Conservation (phyloP, 192 early-diverging fungal genomes). For the Coemansia sp. region DNA sequence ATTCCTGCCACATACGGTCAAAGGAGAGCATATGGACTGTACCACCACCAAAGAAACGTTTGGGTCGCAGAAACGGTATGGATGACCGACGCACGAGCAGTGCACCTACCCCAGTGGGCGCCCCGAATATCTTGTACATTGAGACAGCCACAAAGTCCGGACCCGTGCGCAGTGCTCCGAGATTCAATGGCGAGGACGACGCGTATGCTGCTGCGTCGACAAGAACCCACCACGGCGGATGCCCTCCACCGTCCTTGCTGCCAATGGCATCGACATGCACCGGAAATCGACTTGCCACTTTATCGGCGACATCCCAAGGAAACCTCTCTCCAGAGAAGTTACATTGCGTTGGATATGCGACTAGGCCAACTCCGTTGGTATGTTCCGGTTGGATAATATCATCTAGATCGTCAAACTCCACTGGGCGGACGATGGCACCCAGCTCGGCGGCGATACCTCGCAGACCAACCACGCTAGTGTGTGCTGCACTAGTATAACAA, state of each 20-base stretch:
- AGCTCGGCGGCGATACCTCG: constrained; percentile 57
- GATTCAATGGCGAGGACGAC: constrained; percentile 64
- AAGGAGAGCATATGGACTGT: constrained; percentile 66
- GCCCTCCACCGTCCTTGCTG: neutral
- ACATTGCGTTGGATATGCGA: constrained; percentile 85
- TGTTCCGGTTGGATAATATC: constrained; percentile 16
- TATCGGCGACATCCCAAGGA: constrained; percentile 62
- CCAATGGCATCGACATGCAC: constrained; percentile 3
- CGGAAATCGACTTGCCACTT: constrained; percentile 42
- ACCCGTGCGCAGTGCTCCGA: constrained; percentile 49
- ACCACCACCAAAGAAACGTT: constrained; percentile 80
- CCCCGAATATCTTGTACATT: constrained; percentile 91
- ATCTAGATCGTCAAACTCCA: constrained; percentile 32
- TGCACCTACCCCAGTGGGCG: constrained; percentile 81
- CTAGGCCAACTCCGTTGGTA: constrained; percentile 48
- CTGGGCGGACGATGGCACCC: constrained; percentile 24
- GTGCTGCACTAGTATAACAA: constrained; percentile 67
- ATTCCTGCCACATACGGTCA: constrained; percentile 62
- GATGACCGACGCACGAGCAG: constrained; percentile 65
- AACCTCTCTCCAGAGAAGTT: constrained; percentile 80
- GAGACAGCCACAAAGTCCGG: constrained; percentile 76
- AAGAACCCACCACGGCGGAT: constrained; percentile 61
- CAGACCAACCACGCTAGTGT: constrained; percentile 79
- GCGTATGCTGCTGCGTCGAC: constrained; percentile 77
- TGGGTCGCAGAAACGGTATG: constrained; percentile 52